Percentiles rank a stretch among this genome's conserved stretches.
These are phyloP conservation scores for Fusarium ambrosium DNA, from an alignment of 2,329 filamentous ascomycete genomes.

Conservation along the genomic window DNA sequence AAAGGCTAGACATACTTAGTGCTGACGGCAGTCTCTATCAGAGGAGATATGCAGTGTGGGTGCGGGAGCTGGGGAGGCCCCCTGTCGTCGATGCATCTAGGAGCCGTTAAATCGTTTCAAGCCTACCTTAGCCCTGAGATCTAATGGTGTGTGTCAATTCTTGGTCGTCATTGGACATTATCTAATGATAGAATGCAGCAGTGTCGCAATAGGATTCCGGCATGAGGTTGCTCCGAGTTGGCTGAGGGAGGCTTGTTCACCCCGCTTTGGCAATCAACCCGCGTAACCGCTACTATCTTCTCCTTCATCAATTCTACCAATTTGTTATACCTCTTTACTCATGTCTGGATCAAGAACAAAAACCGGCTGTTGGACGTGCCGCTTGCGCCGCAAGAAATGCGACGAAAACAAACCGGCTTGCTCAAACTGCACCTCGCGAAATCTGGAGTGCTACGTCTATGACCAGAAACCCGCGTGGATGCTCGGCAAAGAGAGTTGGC, in stretches of 20 bases:
- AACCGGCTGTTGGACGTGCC: slow-evolving; percentile 21
- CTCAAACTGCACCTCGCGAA: slow-evolving; percentile 2
- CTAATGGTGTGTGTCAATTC: background rate
- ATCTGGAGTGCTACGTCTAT: slow-evolving; percentile 7
- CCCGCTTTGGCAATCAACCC: background rate
- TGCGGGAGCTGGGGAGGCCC: background rate
- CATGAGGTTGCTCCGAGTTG: background rate
- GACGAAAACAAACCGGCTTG: slow-evolving; percentile 17
- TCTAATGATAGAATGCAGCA: background rate
- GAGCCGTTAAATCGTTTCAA: background rate
- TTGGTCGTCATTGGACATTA: background rate
- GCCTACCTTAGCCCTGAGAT: background rate
- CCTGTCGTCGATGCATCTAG: background rate
- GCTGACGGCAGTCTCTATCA: background rate
- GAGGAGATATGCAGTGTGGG: background rate
- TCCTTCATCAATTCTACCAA: background rate
- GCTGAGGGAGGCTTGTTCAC: background rate
- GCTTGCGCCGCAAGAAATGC: slow-evolving; percentile 21
- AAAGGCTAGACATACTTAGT: background rate
- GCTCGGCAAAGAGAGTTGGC: slow-evolving; percentile 14
- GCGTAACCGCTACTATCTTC: background rate
- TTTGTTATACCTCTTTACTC: background rate
- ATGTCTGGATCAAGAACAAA: slow-evolving; percentile 24
- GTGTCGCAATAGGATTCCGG: background rate
- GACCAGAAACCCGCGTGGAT: slow-evolving; percentile 16